Evolutionary conservation across 805 yeast species (phyloP).

Genomic region (Jamesozyma piceae): DNA sequence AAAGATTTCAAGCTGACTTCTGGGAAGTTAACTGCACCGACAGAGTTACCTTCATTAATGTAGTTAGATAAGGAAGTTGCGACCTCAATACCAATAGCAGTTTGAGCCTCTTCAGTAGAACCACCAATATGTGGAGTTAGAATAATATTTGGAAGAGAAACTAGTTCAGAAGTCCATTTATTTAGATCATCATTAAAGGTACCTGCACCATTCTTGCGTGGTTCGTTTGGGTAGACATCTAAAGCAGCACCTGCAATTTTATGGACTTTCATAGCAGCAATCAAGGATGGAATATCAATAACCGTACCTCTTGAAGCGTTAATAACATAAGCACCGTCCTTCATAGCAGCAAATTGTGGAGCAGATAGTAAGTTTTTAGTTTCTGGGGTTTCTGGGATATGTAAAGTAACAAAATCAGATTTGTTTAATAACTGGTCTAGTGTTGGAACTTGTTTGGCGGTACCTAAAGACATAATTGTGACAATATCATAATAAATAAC

Average conservation of each 20-base stretch:
- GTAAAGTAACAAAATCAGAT: constrained; percentile 86
- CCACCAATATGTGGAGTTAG: constrained; percentile 98
- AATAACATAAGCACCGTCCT: constrained; percentile 86
- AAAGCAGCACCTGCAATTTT: constrained; percentile 95
- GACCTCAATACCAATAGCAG: constrained; percentile 95
- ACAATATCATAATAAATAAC: constrained; percentile 86
- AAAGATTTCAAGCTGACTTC: constrained; percentile 87
- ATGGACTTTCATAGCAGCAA: constrained; percentile 85
- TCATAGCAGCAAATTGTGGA: constrained; percentile 92
- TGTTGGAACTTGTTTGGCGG: constrained; percentile 83
- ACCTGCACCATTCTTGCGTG: constrained; percentile 89
- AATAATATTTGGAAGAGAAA: constrained; percentile 75
- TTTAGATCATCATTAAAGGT: constrained; percentile 67
- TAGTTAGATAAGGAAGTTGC: constrained; percentile 76
- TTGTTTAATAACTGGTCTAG: constrained; percentile 70
- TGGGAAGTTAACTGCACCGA: constrained; percentile 97
- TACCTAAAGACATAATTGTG: constrained; percentile 94
- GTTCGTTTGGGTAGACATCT: constrained; percentile 95
- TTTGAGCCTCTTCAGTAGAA: constrained; percentile 97
- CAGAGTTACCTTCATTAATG: constrained; percentile 91
- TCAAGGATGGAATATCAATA: constrained; percentile 88
- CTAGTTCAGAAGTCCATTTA: constrained; percentile 74
- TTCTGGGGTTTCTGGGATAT: constrained; percentile 91
- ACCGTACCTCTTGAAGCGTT: constrained; percentile 98
- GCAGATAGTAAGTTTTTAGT: constrained; percentile 83